Percentiles rank a stretch among this genome's conserved stretches.
Evolutionary conservation across 306 rosid genomes (phyloP).

Genomic region (Vigna radiata): DNA sequence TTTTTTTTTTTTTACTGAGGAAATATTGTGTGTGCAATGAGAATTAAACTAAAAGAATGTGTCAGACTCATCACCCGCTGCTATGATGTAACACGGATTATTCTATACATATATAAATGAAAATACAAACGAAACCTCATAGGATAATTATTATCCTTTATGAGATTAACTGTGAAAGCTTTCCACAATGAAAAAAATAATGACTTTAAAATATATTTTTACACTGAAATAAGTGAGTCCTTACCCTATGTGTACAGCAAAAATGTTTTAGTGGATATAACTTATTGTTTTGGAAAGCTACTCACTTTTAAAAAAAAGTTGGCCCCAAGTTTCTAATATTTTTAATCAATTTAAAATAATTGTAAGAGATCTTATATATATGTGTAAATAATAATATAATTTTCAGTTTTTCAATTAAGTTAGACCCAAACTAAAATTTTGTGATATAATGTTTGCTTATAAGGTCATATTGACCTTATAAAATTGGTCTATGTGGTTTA

Average conservation of each 20-base stretch:
- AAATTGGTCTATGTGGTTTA: too few relatives aligned
- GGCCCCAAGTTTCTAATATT: not conserved
- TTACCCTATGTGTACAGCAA: too few relatives aligned
- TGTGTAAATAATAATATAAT: too few relatives aligned
- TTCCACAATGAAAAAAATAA: not conserved
- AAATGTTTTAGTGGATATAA: not conserved
- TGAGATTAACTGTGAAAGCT: not conserved
- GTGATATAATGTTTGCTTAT: too few relatives aligned
- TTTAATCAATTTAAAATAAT: not conserved
- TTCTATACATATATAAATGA: not conserved
- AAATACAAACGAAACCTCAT: not conserved
- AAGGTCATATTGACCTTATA: too few relatives aligned
- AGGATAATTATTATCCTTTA: not conserved
- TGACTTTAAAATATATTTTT: not conserved
- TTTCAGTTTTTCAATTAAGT: too few relatives aligned
- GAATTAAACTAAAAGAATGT: slow-evolving; percentile 6
- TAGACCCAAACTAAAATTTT: too few relatives aligned
- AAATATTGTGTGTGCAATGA: slow-evolving; percentile 5
- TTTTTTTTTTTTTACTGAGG: slow-evolving; percentile 6
- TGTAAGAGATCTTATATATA: too few relatives aligned
- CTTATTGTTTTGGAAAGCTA: not conserved
- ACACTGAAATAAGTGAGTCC: too few relatives aligned
- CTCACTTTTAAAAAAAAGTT: not conserved
- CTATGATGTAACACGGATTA: not conserved
- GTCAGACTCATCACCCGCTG: slow-evolving; percentile 1